Evolutionary conservation across 768 basidiomycete genomes (phyloP).

Genomic region (Boletus reticulatus): DNA sequence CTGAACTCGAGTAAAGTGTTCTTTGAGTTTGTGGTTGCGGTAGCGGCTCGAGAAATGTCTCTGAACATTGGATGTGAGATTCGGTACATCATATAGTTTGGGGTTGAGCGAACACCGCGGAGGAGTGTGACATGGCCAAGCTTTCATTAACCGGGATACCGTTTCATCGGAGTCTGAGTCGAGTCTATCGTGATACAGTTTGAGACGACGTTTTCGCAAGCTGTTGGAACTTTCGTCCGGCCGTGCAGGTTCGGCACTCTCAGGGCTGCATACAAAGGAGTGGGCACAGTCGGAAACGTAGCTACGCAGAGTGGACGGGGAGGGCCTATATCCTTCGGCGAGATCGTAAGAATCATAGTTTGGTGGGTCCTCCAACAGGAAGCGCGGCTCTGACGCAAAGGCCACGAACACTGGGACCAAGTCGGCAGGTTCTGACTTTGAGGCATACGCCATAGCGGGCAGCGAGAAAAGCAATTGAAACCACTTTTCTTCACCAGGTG

Average conservation of each 20-base stretch:
- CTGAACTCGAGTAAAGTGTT: conserved; percentile 15
- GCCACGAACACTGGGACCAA: conserved; percentile 32
- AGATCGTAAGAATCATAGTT: conserved; percentile 7
- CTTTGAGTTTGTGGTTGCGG: conserved; percentile 12
- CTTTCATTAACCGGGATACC: not conserved
- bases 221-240: not conserved
- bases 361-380: conserved; percentile 15
- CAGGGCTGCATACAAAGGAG: conserved; percentile 3
- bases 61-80: not conserved
- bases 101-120: not conserved
- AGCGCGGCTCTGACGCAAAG: conserved; percentile 16
- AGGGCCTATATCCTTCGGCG: conserved; percentile 8
- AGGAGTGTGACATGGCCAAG: conserved; percentile 22
- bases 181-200: not conserved
- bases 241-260: not conserved
- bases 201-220: not conserved
- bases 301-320: not conserved
- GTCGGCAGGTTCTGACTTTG: not conserved
- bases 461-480: conserved; percentile 31
- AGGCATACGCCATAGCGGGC: conserved; percentile 31
- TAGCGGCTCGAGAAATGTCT: conserved; percentile 15
- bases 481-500: conserved; percentile 16
- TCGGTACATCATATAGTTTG: not conserved
- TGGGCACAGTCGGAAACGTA: not conserved
- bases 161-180: not conserved